Evolutionary conservation across 2,329 filamentous ascomycete genomes (phyloP).

Genomic region (Calonectria pseudoturangicola): DNA sequence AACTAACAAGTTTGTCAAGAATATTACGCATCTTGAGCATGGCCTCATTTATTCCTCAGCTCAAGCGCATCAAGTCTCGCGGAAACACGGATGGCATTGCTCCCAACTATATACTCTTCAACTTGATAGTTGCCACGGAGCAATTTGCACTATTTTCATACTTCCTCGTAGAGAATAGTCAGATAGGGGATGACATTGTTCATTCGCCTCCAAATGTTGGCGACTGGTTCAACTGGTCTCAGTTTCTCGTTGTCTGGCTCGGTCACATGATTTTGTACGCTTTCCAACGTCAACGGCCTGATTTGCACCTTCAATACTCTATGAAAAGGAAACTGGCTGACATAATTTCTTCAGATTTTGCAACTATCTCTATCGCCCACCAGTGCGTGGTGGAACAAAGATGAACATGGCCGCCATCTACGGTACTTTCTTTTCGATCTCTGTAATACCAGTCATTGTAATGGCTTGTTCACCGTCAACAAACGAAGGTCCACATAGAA

Average conservation of each 20-base stretch:
- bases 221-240: slow-evolving; percentile 11
- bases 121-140: not conserved
- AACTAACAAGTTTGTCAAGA: not conserved
- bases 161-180: not conserved
- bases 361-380: not conserved
- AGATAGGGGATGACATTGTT: not conserved
- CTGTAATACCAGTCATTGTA: not conserved
- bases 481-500: not conserved
- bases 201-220: slow-evolving; percentile 4
- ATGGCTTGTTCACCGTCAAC: not conserved
- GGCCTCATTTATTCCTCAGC: not conserved
- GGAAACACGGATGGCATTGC: slow-evolving; percentile 1
- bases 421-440: not conserved
- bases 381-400: not conserved
- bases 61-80: not conserved
- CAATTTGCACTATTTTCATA: not conserved
- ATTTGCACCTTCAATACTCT: too few relatives aligned
- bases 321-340: not conserved
- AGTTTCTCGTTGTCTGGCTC: not conserved
- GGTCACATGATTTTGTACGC: not conserved
- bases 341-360: not conserved
- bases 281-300: not conserved
- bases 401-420: not conserved
- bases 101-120: slow-evolving; percentile 1
- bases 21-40: slow-evolving; percentile 10